These are phyloP conservation scores for Macrolepiota albuminosa DNA, from an alignment of 768 basidiomycete genomes.

Conservation along the genomic window DNA sequence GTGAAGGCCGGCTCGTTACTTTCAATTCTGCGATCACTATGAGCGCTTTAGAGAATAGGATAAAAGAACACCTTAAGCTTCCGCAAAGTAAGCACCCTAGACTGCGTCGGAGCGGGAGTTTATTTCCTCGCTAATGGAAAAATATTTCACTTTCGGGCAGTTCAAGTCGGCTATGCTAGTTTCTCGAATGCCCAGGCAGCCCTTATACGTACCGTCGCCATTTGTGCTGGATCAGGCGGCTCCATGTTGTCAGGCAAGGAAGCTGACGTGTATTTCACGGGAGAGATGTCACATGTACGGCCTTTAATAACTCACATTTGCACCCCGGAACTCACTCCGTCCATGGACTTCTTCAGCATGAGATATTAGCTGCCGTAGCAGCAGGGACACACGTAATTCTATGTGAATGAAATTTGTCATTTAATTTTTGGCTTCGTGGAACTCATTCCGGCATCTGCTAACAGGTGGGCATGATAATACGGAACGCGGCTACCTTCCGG, in stretches of 20 bases:
- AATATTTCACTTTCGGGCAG: constrained; percentile 30
- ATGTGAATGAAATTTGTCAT: constrained; percentile 49
- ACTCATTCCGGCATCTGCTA: constrained; percentile 9
- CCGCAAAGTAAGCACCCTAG: constrained; percentile 44
- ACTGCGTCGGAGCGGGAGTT: constrained; percentile 1
- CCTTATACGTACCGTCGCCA: constrained; percentile 60
- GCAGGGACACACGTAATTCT: constrained; percentile 76
- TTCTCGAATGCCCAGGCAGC: constrained; percentile 23
- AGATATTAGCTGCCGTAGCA: constrained; percentile 78
- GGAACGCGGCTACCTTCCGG: constrained; percentile 86
- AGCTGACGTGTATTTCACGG: constrained; percentile 89
- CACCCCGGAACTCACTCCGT: constrained; percentile 13
- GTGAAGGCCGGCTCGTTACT: constrained; percentile 65
- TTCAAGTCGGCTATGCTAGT: constrained; percentile 60
- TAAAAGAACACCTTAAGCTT: constrained; percentile 66
- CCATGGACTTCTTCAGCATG: constrained; percentile 53
- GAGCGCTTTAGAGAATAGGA: constrained; percentile 53
- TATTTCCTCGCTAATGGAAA: constrained; percentile 13
- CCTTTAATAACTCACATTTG: not conserved
- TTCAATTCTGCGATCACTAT: constrained; percentile 55
- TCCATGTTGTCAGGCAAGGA: constrained; percentile 65
- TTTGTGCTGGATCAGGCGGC: constrained; percentile 89
- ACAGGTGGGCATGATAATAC: constrained; percentile 91
- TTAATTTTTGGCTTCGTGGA: constrained; percentile 18
- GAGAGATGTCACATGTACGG: constrained; percentile 86